These are phyloP conservation scores for Diospyros kaki DNA, from an alignment of 148 eudicot genomes.

Conservation along the genomic window DNA sequence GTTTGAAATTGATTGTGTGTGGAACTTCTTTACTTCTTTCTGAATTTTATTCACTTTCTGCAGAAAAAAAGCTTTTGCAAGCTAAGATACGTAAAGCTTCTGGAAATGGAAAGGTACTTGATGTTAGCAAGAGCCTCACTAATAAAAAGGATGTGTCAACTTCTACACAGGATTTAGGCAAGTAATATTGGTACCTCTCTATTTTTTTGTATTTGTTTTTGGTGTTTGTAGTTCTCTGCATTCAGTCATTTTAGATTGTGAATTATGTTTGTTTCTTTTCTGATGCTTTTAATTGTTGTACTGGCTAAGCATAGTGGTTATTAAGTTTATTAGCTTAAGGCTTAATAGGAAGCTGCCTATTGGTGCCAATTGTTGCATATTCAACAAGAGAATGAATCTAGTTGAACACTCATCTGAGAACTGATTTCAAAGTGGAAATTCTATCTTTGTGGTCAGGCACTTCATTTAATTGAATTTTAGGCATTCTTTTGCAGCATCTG, in stretches of 20 bases:
- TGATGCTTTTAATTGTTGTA: background rate
- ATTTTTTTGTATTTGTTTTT: background rate
- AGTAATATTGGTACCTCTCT: slow-evolving; percentile 6
- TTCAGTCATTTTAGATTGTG: background rate
- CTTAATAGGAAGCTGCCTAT: background rate
- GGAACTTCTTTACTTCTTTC: background rate
- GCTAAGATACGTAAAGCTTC: slow-evolving; percentile 72
- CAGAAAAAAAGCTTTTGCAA: slow-evolving; percentile 91
- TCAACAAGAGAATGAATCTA: background rate
- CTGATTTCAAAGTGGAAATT: background rate
- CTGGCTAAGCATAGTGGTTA: background rate
- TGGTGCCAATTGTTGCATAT: background rate
- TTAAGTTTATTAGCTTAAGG: background rate
- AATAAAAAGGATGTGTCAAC: slow-evolving; percentile 65
- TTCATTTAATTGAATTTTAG: background rate
- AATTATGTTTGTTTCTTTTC: background rate
- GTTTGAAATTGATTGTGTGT: background rate
- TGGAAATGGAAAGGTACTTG: slow-evolving; percentile 41
- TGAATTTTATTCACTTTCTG: slow-evolving; percentile 10
- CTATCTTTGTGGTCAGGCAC: background rate
- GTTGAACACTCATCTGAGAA: background rate
- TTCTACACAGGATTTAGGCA: slow-evolving; percentile 83
- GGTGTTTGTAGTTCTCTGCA: background rate
- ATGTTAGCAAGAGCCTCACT: slow-evolving; percentile 31
- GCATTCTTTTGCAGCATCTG: too few species aligned